Evolutionary conservation across 2,329 filamentous ascomycete species (phyloP).

Genomic region (Cryoendolithus antarcticus): DNA sequence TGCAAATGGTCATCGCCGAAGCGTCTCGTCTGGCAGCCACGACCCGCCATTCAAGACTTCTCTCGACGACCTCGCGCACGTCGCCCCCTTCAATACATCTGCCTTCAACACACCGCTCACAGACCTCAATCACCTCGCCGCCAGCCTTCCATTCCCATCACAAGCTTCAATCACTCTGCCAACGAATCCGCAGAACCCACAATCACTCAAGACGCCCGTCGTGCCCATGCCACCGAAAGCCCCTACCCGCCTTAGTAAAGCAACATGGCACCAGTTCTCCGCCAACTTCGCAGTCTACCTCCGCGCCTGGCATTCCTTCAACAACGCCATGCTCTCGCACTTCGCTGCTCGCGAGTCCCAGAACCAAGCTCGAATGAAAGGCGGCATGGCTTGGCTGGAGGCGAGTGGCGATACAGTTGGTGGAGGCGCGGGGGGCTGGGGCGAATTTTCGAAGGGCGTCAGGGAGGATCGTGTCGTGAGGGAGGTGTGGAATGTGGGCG

Average conservation of each 20-base stretch:
- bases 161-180: slow-evolving; percentile 34
- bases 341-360: slow-evolving; percentile 40
- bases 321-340: slow-evolving; percentile 42
- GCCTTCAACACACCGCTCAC: slow-evolving; percentile 30
- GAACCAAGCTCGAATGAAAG: slow-evolving; percentile 21
- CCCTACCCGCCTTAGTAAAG: slow-evolving; percentile 32
- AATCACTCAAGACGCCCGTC: slow-evolving; percentile 40
- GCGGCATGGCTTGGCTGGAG: slow-evolving; percentile 39
- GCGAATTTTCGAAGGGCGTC: slow-evolving; percentile 47
- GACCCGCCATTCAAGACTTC: slow-evolving; percentile 18
- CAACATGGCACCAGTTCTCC: slow-evolving; percentile 40
- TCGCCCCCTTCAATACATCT: slow-evolving; percentile 23
- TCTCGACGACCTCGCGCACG: slow-evolving; percentile 39
- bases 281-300: slow-evolving; percentile 43
- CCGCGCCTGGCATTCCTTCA: slow-evolving; percentile 43
- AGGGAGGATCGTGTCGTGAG: slow-evolving; percentile 54
- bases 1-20: slow-evolving; percentile 7
- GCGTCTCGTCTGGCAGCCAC: slow-evolving; percentile 7
- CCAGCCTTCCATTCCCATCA: slow-evolving; percentile 47
- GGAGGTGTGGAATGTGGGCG: slow-evolving; percentile 47
- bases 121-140: slow-evolving; percentile 40
- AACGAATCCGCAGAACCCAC: slow-evolving; percentile 29
- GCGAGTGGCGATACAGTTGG: slow-evolving; percentile 35
- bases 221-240: slow-evolving; percentile 31
- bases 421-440: slow-evolving; percentile 29